phyloP scores from a whole-genome alignment of 345 rosid species.

The Stellera chamaejasme region DNA sequence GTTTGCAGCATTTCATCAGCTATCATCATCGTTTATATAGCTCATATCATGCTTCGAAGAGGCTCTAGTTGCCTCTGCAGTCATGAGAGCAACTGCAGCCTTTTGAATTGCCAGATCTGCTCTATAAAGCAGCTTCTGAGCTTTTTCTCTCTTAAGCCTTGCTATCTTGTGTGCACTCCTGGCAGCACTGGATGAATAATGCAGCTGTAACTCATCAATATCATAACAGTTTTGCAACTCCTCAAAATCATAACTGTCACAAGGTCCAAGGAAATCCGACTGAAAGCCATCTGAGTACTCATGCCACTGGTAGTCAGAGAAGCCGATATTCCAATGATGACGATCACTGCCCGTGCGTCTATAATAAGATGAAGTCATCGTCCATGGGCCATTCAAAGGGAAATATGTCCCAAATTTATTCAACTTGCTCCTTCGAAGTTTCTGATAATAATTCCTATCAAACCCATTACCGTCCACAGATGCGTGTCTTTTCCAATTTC shows the following conservation, averaged over 20 bases:
- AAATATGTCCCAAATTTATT: conserved; percentile 27
- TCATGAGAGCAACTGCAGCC: conserved; percentile 76
- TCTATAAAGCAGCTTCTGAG: conserved; percentile 53
- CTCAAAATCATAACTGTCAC: no score
- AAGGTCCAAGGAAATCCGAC: conserved; percentile 25
- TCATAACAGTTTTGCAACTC: conserved; percentile 30
- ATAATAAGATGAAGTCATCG: conserved; percentile 18
- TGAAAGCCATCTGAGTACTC: conserved; percentile 24
- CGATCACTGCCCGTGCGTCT: conserved; percentile 29
- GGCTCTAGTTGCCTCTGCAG: conserved; percentile 75
- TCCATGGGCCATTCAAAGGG: conserved; percentile 20
- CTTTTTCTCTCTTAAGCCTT: conserved; percentile 66
- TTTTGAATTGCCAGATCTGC: conserved; percentile 80
- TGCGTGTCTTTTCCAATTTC: conserved; percentile 26
- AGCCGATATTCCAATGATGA: conserved; percentile 35
- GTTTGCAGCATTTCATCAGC: conserved; percentile 16
- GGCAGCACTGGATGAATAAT: conserved; percentile 67
- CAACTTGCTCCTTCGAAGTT: conserved; percentile 34
- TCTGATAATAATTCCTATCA: conserved; percentile 35
- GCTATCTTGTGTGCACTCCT: conserved; percentile 49
- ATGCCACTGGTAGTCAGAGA: conserved; percentile 34
- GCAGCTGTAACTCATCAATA: conserved; percentile 50
- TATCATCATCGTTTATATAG: conserved; percentile 11
- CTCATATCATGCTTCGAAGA: conserved; percentile 35
- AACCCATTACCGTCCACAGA: conserved; percentile 32